Percentiles rank a stretch among this genome's conserved stretches.
Conservation (phyloP, 1,284 basidiomycete species). For the Tilletia setariae region DNA sequence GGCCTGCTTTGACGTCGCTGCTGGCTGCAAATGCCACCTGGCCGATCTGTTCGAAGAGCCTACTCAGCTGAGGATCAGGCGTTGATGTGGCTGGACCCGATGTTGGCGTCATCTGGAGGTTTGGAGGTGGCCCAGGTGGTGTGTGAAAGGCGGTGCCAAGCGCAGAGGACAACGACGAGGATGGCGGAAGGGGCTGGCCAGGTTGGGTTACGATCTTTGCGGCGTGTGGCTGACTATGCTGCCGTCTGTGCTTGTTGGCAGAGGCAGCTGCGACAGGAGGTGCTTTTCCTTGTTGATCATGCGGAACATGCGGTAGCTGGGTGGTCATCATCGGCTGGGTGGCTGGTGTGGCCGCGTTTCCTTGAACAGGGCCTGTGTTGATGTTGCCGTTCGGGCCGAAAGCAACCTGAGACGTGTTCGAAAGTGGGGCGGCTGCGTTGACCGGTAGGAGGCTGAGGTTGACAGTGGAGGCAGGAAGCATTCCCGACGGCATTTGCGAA, state of each 20-base stretch:
- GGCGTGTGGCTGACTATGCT: slow-evolving; percentile 6
- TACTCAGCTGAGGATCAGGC: background rate
- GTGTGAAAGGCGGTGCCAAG: background rate
- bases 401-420: too few relatives aligned
- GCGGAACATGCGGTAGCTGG: slow-evolving; percentile 1
- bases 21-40: background rate
- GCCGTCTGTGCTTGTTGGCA: background rate
- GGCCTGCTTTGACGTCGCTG: background rate
- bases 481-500: slow-evolving; percentile 1
- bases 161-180: background rate
- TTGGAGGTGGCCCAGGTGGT: background rate
- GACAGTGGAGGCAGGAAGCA: slow-evolving; percentile 1
- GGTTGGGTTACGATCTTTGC: background rate
- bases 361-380: background rate
- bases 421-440: background rate
- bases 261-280: background rate
- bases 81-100: background rate
- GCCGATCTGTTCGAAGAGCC: background rate
- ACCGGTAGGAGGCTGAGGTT: background rate
- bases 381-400: too few relatives aligned
- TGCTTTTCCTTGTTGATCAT: background rate
- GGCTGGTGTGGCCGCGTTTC: background rate
- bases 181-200: background rate
- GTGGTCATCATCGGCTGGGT: slow-evolving; percentile 13
- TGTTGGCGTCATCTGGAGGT: slow-evolving; percentile 8